These are phyloP conservation scores for Biscogniauxia sp. DNA, from an alignment of 2,329 filamentous ascomycete species.

Conservation along the genomic window DNA sequence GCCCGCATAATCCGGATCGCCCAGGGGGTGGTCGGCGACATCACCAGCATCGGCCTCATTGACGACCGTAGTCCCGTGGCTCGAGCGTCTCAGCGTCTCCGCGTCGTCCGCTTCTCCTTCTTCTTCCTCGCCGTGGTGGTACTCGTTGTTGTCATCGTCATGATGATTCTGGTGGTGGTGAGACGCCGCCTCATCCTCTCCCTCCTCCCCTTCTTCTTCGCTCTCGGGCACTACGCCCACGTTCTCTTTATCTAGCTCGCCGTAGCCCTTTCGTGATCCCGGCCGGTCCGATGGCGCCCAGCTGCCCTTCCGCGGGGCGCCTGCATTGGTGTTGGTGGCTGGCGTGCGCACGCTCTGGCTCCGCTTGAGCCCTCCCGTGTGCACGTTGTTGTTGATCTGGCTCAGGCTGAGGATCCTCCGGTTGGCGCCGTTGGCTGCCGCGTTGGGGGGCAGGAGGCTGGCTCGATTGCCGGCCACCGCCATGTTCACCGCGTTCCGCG, in stretches of 20 bases:
- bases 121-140: background rate
- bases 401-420: constrained; percentile 85
- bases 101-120: constrained; percentile 32
- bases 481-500: constrained; percentile 46
- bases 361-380: constrained; percentile 64
- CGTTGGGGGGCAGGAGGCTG: constrained; percentile 42
- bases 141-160: too few relatives aligned
- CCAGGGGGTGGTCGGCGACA: too few relatives aligned
- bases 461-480: constrained; percentile 51
- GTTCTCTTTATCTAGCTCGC: constrained; percentile 62
- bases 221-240: constrained; percentile 56
- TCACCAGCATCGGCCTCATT: constrained; percentile 27
- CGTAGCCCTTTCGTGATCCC: constrained; percentile 43
- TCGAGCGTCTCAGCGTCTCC: constrained; percentile 43
- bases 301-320: constrained; percentile 62
- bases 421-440: constrained; percentile 54
- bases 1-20: too few relatives aligned
- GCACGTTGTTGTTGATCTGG: constrained; percentile 78
- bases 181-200: background rate
- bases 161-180: too few relatives aligned
- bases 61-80: constrained; percentile 48
- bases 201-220: constrained; percentile 50
- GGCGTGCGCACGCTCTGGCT: constrained; percentile 75
- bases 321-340: constrained; percentile 26
- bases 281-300: constrained; percentile 48